Evolutionary conservation across 2,329 filamentous ascomycete genomes (phyloP), one percentile per base, ranked within the genome.

Genomic region (Penicillium olsonii): DNA sequence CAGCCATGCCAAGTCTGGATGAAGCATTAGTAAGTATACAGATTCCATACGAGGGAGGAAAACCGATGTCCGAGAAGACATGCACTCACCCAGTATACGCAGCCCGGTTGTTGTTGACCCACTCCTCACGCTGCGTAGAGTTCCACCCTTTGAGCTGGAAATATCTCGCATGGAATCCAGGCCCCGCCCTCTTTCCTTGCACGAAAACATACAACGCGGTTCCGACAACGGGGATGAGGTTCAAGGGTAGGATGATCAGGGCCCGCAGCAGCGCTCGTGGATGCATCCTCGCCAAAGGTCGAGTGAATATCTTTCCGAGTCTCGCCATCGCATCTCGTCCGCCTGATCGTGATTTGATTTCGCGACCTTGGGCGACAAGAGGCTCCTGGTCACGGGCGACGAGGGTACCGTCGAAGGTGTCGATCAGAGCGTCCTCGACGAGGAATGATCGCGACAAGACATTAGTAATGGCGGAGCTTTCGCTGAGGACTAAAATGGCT

Each of bases 61-160:
- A n/a, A n/a, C n/a, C n/a, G n/a, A n/a, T n/a, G n/a, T n/a, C n/a
- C n/a, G n/a, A n/a, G n/a, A n/a, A n/a, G n/a, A n/a, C n/a, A n/a
- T n/a, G n/a, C 42, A 78, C 84, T 71, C 75, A 94, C 88, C 87
- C 84, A 10, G 90, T 88, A 73, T 96, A 96, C 17, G 88, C 85
- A 5, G 83, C 89, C 49, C 81, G 79, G 58, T 91, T 83, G 62
- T 83, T 77, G 57, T 84, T 77, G 18, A 96, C 75, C 79, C 87
- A 95, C 41, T 84, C 78, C 39, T 83, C 78, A 62, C 78, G 82
- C 69, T 90, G 81, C 10, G 75, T 75, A 22, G 77, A 72, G 37
- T 82, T 82, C 90, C 90, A 95, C 40, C 83, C 82, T 75, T 96
- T 97, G 54, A 97, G 79, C 75, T 95, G 89, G 69, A 96, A 96